phyloP scores from a whole-genome alignment of 495 filamentous ascomycete genomes.

The Aspergillus wentii region DNA sequence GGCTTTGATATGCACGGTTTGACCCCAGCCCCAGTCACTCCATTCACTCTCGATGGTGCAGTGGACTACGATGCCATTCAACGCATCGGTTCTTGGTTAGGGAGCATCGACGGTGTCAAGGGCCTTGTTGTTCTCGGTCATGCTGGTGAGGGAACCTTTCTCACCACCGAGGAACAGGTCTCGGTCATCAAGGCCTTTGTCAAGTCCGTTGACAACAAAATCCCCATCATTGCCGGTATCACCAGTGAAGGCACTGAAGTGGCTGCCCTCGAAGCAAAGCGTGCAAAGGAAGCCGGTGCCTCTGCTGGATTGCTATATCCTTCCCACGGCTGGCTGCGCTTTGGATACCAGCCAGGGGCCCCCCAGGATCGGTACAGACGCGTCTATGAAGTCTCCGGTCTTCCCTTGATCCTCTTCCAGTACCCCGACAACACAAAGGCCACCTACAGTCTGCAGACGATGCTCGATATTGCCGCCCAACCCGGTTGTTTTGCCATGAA shows the following conservation, averaged over 20 bases:
- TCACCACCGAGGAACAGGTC: constrained; percentile 27
- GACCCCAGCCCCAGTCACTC: constrained; percentile 30
- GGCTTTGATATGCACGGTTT: constrained; percentile 24
- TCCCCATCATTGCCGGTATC: constrained; percentile 32
- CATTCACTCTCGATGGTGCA: constrained; percentile 22
- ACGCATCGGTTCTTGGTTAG: constrained; percentile 30
- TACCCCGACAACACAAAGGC: constrained; percentile 35
- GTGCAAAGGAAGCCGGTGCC: constrained; percentile 29
- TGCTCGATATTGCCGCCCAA: constrained; percentile 31
- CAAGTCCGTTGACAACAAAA: constrained; percentile 26
- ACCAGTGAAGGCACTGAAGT: constrained; percentile 31
- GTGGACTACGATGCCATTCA: constrained; percentile 30
- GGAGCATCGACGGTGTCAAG: constrained; percentile 28
- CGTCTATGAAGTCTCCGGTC: constrained; percentile 25
- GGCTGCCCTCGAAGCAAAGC: constrained; percentile 29
- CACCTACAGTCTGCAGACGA: constrained; percentile 27
- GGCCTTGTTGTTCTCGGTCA: constrained; percentile 32
- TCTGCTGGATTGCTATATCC: constrained; percentile 31
- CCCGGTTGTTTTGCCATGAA: constrained; percentile 33
- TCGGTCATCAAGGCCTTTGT: constrained; percentile 29
- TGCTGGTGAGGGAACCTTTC: constrained; percentile 31
- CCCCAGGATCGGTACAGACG: constrained; percentile 29
- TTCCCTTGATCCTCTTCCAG: constrained; percentile 32
- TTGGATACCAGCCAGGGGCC: constrained; percentile 30
- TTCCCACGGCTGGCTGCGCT: constrained; percentile 33